phyloP scores from a whole-genome alignment of 2,329 filamentous ascomycete genomes.

The Neurospora sp. region DNA sequence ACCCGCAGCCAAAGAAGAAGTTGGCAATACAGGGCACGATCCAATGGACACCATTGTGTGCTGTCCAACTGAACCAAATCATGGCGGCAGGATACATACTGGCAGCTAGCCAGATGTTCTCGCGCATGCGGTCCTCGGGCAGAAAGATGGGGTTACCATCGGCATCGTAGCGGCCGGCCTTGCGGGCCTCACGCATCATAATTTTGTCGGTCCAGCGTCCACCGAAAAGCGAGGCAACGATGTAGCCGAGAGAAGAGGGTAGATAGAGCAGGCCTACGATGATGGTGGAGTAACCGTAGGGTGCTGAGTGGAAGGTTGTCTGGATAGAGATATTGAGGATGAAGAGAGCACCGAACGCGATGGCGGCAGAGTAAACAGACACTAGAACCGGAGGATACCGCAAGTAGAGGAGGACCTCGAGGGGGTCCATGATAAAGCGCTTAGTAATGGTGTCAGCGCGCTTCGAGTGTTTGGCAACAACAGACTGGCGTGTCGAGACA shows the following conservation, averaged over 20 bases:
- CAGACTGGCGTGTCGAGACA: slow-evolving; percentile 50
- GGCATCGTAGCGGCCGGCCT: slow-evolving; percentile 57
- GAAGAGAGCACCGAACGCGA: slow-evolving; percentile 68
- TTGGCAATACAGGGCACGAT: slow-evolving; percentile 52
- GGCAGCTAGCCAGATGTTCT: slow-evolving; percentile 71
- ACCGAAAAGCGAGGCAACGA: slow-evolving; percentile 56
- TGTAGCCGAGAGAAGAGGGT: slow-evolving; percentile 64
- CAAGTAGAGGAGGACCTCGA: slow-evolving; percentile 60
- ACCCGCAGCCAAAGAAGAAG: slow-evolving; percentile 65
- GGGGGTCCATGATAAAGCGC: slow-evolving; percentile 59
- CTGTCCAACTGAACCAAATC: slow-evolving; percentile 70
- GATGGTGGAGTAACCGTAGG: slow-evolving; percentile 59
- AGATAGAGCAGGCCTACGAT: slow-evolving; percentile 69
- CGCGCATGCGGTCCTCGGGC: slow-evolving; percentile 73
- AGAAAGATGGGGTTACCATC: slow-evolving; percentile 55
- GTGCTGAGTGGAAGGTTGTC: slow-evolving; percentile 52
- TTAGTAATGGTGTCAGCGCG: slow-evolving; percentile 43
- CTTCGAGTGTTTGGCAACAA: slow-evolving; percentile 43
- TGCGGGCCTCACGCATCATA: slow-evolving; percentile 67
- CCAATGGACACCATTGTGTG: slow-evolving; percentile 55
- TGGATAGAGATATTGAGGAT: slow-evolving; percentile 70
- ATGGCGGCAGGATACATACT: slow-evolving; percentile 60
- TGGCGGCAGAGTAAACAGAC: slow-evolving; percentile 62
- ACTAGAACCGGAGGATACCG: slow-evolving; percentile 64
- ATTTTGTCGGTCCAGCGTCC: slow-evolving; percentile 72